These are phyloP conservation scores for Raffaelea deltoideospora DNA, from an alignment of 2,329 filamentous ascomycete species.

Conservation along the genomic window DNA sequence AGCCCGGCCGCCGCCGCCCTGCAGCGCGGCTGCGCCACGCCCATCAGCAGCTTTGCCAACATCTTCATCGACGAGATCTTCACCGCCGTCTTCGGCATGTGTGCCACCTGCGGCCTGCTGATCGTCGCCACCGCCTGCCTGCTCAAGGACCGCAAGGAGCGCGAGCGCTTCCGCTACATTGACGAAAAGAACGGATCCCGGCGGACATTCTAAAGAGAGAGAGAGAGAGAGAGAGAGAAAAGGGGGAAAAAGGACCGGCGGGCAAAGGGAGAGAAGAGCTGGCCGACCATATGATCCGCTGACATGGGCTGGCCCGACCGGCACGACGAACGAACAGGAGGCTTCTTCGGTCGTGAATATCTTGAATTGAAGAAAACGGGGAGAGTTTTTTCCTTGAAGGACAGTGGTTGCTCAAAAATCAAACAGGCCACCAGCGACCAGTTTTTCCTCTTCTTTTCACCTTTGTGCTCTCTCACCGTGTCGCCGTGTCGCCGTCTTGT, in stretches of 20 bases:
- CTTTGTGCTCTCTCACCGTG: neutral
- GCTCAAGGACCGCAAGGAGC: slow-evolving; percentile 67
- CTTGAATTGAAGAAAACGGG: too few relatives aligned
- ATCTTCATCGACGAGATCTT: slow-evolving; percentile 61
- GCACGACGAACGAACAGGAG: too few relatives aligned
- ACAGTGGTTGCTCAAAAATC: too few relatives aligned
- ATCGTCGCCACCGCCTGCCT: slow-evolving; percentile 60
- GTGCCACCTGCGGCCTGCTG: slow-evolving; percentile 54
- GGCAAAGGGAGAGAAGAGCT: too few relatives aligned
- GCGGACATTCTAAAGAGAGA: slow-evolving; percentile 27
- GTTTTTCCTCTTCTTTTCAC: neutral
- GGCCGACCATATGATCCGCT: too few relatives aligned
- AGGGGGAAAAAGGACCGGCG: slow-evolving; percentile 1
- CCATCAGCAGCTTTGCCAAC: slow-evolving; percentile 55
- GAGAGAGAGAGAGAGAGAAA: neutral
- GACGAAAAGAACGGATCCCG: slow-evolving; percentile 57
- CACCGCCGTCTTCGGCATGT: slow-evolving; percentile 65
- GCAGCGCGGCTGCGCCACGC: slow-evolving; percentile 51
- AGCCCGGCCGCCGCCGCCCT: slow-evolving; percentile 57
- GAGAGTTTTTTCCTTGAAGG: too few relatives aligned
- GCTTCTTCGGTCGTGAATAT: too few relatives aligned
- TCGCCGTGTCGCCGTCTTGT: too few relatives aligned
- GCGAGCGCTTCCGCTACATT: slow-evolving; percentile 63
- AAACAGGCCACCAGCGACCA: too few relatives aligned
- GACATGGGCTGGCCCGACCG: too few relatives aligned